Conservation (phyloP, 2,329 filamentous ascomycete genomes). For the Aureobasidium sp. region DNA sequence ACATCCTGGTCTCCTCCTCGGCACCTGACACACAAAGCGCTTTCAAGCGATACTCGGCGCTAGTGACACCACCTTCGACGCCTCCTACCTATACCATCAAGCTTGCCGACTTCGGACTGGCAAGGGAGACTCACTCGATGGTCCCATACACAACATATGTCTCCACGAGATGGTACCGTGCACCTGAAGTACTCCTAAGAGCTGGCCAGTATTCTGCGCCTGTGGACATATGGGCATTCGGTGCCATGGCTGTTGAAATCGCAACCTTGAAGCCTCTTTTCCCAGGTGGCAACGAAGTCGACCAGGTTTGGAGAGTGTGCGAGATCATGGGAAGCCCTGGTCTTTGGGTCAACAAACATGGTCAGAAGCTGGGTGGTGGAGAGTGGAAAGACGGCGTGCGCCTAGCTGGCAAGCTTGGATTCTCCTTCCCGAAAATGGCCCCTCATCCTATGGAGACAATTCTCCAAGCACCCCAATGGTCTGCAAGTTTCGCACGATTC, state of each 20-base stretch:
- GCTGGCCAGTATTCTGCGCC: constrained; percentile 96
- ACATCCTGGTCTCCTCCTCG: constrained; percentile 93
- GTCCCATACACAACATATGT: constrained; percentile 97
- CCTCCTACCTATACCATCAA: constrained; percentile 93
- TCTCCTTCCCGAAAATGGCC: constrained; percentile 98
- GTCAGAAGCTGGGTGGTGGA: constrained; percentile 79
- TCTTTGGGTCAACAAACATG: constrained; percentile 94
- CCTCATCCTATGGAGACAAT: constrained; percentile 95
- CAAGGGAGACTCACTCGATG: constrained; percentile 95
- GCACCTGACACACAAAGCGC: constrained; percentile 74
- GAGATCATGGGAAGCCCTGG: constrained; percentile 99
- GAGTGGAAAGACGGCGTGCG: constrained; percentile 95
- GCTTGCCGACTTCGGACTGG: constrained; percentile 95
- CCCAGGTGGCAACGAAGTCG: constrained; percentile 95
- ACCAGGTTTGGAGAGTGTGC: constrained; percentile 97
- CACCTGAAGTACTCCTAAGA: constrained; percentile 85
- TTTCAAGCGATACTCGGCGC: constrained; percentile 84
- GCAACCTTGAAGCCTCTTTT: constrained; percentile 95
- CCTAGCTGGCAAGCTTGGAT: constrained; percentile 90
- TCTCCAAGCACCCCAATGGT: constrained; percentile 85
- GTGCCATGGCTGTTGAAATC: constrained; percentile 97
- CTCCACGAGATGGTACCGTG: constrained; percentile 91
- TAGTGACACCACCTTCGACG: constrained; percentile 91
- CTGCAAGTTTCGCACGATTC: constrained; percentile 76
- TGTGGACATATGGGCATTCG: constrained; percentile 97